Evolutionary conservation across 805 yeast genomes (phyloP), one percentile per base, ranked within the genome.

Genomic region (Nakazawaea ernobii): DNA sequence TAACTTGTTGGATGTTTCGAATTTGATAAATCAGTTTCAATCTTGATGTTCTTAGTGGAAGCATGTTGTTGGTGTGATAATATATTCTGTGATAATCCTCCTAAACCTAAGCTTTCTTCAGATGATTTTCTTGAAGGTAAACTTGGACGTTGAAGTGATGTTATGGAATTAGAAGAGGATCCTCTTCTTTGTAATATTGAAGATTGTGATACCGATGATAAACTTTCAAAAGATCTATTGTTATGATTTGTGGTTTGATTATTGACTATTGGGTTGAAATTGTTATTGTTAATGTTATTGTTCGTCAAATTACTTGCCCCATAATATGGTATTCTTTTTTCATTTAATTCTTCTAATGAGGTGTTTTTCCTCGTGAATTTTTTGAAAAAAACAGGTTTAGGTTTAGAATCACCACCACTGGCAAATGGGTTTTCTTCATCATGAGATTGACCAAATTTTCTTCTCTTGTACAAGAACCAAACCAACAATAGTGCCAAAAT

Each of bases 391-490:
- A 10, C 15, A 8, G n/a, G 9, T 6, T 32, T 24, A n/a, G 33
- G 36, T 14, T 32, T 33, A 26, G 32, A 32, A n/a, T 45, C 43
- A 13, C n/a, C 17, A 7, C 13, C 24, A 6, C 42, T 24, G 8
- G 24, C 39, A 20, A 43, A 43, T 17, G 50, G 50, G 30, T 48
- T 48, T 50, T 67, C 73, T 49, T 69, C 73, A 37, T 68, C 73
- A 40, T 66, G 68, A 14, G n/a, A 4, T 4, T 64, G 69, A 8
- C 66, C 70, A 28, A 61, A 62, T 20, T 20, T 20, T 20, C 5
- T 20, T 45, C 66, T 61, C 45, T 63, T 66, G 17, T 69, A 35
- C 41, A 68, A 55, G 53, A 68, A 67, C 53, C 69, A 63, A 8
- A 60, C 51, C 0, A 54, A 53, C 6, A 54, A 55, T 1, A 53